A percentile compares a stretch with the other conserved stretches of the same genome.
phyloP scores from a whole-genome alignment of 2,329 filamentous ascomycete genomes.

The Aspergillus sp. region DNA sequence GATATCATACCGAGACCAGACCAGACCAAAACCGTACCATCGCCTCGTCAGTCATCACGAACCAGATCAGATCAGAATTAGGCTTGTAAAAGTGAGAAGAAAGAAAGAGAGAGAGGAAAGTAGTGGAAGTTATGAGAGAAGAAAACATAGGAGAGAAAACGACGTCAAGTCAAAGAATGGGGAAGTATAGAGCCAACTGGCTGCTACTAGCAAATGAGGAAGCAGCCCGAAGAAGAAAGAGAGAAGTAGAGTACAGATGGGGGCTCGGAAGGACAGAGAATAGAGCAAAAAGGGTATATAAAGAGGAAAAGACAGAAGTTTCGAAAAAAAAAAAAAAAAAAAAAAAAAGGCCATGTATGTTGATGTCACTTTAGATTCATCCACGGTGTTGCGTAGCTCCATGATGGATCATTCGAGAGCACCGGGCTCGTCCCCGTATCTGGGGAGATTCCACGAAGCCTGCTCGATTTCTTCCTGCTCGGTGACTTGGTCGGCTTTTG shows the following conservation, averaged over 20 bases:
- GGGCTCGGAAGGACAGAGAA: not conserved
- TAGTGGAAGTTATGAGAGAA: not conserved
- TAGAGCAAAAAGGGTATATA: constrained; percentile 2
- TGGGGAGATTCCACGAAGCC: constrained; percentile 17
- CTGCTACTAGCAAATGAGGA: not conserved
- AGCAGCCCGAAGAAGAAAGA: not conserved
- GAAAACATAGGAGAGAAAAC: not conserved
- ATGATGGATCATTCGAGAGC: constrained; percentile 22
- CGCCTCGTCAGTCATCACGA: constrained; percentile 6
- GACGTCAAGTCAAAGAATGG: not conserved
- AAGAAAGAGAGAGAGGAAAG: not conserved
- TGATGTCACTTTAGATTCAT: not conserved
- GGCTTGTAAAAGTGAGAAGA: not conserved
- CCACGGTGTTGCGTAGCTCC: constrained; percentile 20
- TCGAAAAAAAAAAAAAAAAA: not conserved
- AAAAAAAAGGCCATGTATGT: not conserved
- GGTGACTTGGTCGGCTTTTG: not conserved
- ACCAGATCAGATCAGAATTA: not conserved
- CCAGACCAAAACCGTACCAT: not conserved
- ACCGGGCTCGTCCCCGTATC: constrained; percentile 17
- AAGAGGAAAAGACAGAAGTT: not conserved
- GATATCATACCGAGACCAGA: constrained; percentile 12
- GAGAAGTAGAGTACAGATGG: constrained; percentile 5
- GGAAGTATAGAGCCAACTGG: not conserved
- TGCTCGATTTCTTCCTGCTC: constrained; percentile 3